A percentile compares a stretch with the other conserved stretches of the same genome.
Conservation (phyloP, 1,139 yeast genomes). For the Scheffersomyces quercinus region DNA sequence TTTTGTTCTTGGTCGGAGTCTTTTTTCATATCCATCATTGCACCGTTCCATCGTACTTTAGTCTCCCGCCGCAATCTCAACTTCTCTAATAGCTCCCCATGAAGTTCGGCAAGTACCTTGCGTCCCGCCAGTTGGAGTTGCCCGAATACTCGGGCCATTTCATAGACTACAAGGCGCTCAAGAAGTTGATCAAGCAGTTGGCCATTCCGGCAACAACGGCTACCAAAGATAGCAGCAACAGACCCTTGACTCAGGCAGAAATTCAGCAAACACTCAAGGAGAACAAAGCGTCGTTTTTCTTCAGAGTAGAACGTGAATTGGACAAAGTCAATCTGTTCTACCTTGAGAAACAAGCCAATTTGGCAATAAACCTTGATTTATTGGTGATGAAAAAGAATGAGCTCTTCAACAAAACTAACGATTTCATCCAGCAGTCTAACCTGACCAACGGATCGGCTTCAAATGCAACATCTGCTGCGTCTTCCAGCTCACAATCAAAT, state of each 20-base stretch:
- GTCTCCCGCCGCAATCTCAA: too few relatives aligned
- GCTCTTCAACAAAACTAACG: constrained; percentile 43
- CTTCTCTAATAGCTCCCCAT: constrained; percentile 17
- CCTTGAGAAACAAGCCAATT: constrained; percentile 85
- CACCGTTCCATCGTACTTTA: too few relatives aligned
- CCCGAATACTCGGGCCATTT: constrained; percentile 94
- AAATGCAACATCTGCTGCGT: constrained; percentile 19
- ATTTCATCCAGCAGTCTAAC: constrained; percentile 16
- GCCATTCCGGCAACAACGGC: constrained; percentile 43
- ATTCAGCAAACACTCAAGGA: constrained; percentile 72
- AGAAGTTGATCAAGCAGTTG: constrained; percentile 72
- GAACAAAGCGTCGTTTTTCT: constrained; percentile 91
- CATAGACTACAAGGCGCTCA: constrained; percentile 90
- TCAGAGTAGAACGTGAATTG: constrained; percentile 86
- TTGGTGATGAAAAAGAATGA: constrained; percentile 71
- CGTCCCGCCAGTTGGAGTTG: constrained; percentile 87
- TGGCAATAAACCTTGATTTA: constrained; percentile 74
- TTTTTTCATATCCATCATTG: too few relatives aligned
- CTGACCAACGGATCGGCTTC: constrained; percentile 5
- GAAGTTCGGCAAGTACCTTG: constrained; percentile 96
- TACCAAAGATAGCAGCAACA: constrained; percentile 2
- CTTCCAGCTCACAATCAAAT: constrained; percentile 9
- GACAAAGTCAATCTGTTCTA: constrained; percentile 92
- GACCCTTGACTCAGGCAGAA: constrained; percentile 27
- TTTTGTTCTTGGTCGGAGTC: too few relatives aligned